Conservation (phyloP, 257 asterid species). For the Gynochthodes officinalis region DNA sequence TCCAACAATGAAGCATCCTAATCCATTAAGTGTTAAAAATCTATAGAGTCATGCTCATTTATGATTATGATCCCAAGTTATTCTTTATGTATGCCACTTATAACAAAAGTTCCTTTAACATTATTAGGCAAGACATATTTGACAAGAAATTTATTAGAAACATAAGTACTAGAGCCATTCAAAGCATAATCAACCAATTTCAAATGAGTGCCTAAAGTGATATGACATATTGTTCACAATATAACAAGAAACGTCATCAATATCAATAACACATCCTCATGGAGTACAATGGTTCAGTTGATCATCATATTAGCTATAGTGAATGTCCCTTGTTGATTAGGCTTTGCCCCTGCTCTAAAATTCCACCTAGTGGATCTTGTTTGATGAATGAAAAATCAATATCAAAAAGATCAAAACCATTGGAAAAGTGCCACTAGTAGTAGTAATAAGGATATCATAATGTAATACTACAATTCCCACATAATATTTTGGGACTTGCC, state of each 20-base stretch:
- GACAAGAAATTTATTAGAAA: slow-evolving; percentile 42
- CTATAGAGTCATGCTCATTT: slow-evolving; percentile 30
- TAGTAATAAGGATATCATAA: slow-evolving; percentile 41
- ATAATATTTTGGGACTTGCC: slow-evolving; percentile 53
- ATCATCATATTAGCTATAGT: slow-evolving; percentile 61
- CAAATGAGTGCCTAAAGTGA: slow-evolving; percentile 44
- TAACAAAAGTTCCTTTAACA: slow-evolving; percentile 46
- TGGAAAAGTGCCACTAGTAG: slow-evolving; percentile 51
- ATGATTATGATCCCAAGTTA: slow-evolving; percentile 60
- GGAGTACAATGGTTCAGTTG: slow-evolving; percentile 50
- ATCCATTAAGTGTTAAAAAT: slow-evolving; percentile 78
- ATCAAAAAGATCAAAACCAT: slow-evolving; percentile 56
- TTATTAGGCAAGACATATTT: slow-evolving; percentile 24
- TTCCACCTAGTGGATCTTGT: slow-evolving; percentile 68
- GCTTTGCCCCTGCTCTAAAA: slow-evolving; percentile 58
- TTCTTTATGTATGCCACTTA: slow-evolving; percentile 52
- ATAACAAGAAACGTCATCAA: slow-evolving; percentile 20
- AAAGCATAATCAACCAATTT: slow-evolving; percentile 54
- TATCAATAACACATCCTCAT: slow-evolving; percentile 26
- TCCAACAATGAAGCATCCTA: slow-evolving; percentile 54
- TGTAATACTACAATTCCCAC: slow-evolving; percentile 57
- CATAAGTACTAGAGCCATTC: slow-evolving; percentile 54
- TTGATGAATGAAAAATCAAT: slow-evolving; percentile 47
- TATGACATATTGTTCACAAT: slow-evolving; percentile 54
- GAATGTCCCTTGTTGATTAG: slow-evolving; percentile 71